Base-by-base conservation (phyloP, 2,329 filamentous ascomycete species). In the Exophiala phaeomuriformis region DNA sequence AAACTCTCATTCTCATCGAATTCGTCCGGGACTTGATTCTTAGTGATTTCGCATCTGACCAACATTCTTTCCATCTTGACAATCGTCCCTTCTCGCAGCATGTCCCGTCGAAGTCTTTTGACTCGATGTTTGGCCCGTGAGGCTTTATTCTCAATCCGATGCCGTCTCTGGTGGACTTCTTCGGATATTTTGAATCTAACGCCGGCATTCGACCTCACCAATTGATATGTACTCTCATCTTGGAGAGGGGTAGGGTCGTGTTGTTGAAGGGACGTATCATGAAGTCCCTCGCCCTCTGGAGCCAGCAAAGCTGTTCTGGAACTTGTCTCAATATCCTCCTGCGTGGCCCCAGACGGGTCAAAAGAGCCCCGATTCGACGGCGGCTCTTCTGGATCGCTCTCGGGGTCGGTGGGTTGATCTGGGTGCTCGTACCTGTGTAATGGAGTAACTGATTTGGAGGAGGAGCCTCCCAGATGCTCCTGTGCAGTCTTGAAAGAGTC, bases 41-140 rank as follows among this genome's bases (percentile, higher is more conserved):
- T 63, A 4, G 72, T 75, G 39, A 73, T 72, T 61, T 84, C 83
- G 28, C 84, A 75, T 27, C 80, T 75, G 19, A 85, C 77, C 27
- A 86, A 75, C 83, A 86, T 86, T 55, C 78, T 80, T 64, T 85
- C 82, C 67, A 83, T 82, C 66, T 84, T 84, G 53, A 85, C 71
- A 48, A 85, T 79, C 56, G 83, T 77, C 3, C 83, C 83, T 60
- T 82, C 76, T 49, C 73, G 69, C 28, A 72, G 64, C 28, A 75
- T 68, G 31, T 65, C 66, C 47, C 69, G 66, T 45, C 64, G 66
- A 5, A 68, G 64, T 40, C 66, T 62, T 49, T 65, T 68, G 27
- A 72, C 67, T 42, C 60, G 67, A 41, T 62, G 65, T 52, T 67
- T 67, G 7, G 68, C 72, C 51, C 57, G 67, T 45, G 65, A 67